Evolutionary conservation across 1,284 basidiomycete genomes (phyloP).

Genomic region (Leccinum fallax): DNA sequence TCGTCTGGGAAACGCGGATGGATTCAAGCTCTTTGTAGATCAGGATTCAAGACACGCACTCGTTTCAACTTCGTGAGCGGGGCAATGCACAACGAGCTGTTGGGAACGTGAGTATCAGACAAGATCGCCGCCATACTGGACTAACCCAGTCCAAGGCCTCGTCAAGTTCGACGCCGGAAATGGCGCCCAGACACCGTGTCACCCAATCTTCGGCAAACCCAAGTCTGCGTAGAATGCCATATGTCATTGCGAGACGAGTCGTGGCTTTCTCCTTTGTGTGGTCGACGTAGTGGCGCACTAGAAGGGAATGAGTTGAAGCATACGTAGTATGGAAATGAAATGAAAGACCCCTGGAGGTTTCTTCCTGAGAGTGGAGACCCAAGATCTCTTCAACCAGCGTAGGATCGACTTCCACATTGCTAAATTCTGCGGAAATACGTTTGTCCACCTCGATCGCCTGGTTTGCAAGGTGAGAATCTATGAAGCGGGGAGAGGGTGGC

Average conservation of each 20-base stretch:
- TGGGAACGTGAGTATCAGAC: conserved; percentile 15
- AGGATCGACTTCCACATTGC: conserved; percentile 66
- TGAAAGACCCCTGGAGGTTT: conserved; percentile 18
- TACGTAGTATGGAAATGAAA: conserved; percentile 1
- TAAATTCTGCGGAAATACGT: conserved; percentile 70
- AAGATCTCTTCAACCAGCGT: conserved; percentile 63
- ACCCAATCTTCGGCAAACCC: conserved; percentile 78
- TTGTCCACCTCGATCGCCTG: conserved; percentile 87
- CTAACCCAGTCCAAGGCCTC: conserved; percentile 93
- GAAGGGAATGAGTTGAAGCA: conserved; percentile 5
- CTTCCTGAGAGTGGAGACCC: conserved; percentile 46
- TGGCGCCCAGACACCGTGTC: conserved; percentile 65
- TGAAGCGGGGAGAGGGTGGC: conserved; percentile 3
- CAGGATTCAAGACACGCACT: conserved; percentile 22
- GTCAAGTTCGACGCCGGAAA: conserved; percentile 77
- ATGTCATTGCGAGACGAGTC: conserved; percentile 74
- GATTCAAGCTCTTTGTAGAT: conserved; percentile 6
- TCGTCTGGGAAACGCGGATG: conserved; percentile 11
- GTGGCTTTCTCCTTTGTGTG: conserved; percentile 74
- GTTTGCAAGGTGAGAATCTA: not conserved
- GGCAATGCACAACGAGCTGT: conserved; percentile 72
- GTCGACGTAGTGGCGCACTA: conserved; percentile 45
- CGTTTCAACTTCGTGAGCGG: conserved; percentile 61
- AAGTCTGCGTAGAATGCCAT: conserved; percentile 82
- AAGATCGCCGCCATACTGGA: conserved; percentile 1